phyloP scores from a whole-genome alignment of 2,329 filamentous ascomycete genomes.

The Hypoxylon sp. region DNA sequence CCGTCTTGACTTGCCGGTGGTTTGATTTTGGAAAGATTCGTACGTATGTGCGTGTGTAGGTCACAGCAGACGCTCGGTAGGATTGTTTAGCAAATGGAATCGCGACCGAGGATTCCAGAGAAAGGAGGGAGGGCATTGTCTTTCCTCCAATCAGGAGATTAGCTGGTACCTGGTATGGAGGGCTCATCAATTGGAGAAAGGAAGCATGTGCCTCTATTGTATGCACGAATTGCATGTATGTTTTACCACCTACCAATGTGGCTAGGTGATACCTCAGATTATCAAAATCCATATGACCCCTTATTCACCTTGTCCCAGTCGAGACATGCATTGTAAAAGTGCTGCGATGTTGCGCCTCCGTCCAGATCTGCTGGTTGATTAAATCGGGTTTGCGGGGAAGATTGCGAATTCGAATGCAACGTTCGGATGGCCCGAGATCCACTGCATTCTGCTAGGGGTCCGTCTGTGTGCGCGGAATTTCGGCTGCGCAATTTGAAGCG shows the following conservation, averaged over 20 bases:
- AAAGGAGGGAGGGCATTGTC: conserved; percentile 9
- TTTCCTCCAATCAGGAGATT: conserved; percentile 10
- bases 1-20: conserved; percentile 22
- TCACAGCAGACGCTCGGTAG: conserved; percentile 6
- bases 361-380: conserved; percentile 35
- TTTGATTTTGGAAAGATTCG: conserved; percentile 33
- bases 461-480: conserved; percentile 35
- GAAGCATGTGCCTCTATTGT: conserved; percentile 18
- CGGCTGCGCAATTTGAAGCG: conserved; percentile 45
- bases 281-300: conserved; percentile 17
- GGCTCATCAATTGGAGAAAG: conserved; percentile 18
- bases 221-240: conserved; percentile 3
- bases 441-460: conserved; percentile 35
- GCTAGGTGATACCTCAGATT: conserved; percentile 18
- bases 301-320: conserved; percentile 16
- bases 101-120: conserved; percentile 16
- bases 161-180: conserved; percentile 5
- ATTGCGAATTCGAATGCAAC: conserved; percentile 39
- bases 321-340: conserved; percentile 13
- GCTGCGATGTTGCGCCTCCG: conserved; percentile 19
- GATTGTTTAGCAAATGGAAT: conserved; percentile 4
- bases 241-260: conserved; percentile 25
- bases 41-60: conserved; percentile 20
- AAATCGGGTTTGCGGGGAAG: conserved; percentile 43
- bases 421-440: conserved; percentile 33